phyloP scores from a whole-genome alignment of 2,329 filamentous ascomycete genomes.

The Botrytis deweyae region DNA sequence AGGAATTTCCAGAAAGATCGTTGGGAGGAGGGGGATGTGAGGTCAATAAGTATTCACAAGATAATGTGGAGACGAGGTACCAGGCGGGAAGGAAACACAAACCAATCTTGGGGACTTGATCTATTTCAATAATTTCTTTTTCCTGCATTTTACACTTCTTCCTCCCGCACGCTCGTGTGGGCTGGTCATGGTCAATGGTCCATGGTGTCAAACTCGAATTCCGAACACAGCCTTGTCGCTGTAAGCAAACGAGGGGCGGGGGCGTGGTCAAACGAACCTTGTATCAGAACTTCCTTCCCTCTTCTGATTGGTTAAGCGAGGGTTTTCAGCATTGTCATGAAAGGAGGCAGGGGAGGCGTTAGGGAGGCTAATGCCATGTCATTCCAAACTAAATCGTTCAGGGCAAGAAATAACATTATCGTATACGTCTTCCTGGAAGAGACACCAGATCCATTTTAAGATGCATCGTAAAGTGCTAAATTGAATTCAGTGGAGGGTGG shows the following conservation, averaged over 20 bases:
- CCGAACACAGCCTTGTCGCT: conserved; percentile 19
- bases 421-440: not conserved
- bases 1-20: not conserved
- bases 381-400: not conserved
- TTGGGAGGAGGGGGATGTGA: not conserved
- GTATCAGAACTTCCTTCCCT: conserved; percentile 8
- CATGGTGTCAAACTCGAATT: conserved; percentile 17
- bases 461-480: not conserved
- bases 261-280: conserved; percentile 18
- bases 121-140: conserved; percentile 6
- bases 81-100: not conserved
- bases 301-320: conserved; percentile 7
- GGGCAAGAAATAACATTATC: not conserved
- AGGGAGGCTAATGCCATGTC: conserved; percentile 3
- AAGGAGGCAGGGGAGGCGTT: conserved; percentile 12
- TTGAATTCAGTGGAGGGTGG: not conserved
- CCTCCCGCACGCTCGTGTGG: not conserved
- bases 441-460: not conserved
- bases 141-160: not conserved
- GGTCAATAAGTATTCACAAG: conserved; percentile 14
- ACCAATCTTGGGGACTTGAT: not conserved
- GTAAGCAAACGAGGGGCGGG: conserved; percentile 10
- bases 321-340: not conserved
- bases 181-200: not conserved
- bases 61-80: not conserved